Percentiles rank a stretch among this genome's conserved stretches.
phyloP scores from a whole-genome alignment of 2,329 filamentous ascomycete species.

The Chlorencoelia australis region DNA sequence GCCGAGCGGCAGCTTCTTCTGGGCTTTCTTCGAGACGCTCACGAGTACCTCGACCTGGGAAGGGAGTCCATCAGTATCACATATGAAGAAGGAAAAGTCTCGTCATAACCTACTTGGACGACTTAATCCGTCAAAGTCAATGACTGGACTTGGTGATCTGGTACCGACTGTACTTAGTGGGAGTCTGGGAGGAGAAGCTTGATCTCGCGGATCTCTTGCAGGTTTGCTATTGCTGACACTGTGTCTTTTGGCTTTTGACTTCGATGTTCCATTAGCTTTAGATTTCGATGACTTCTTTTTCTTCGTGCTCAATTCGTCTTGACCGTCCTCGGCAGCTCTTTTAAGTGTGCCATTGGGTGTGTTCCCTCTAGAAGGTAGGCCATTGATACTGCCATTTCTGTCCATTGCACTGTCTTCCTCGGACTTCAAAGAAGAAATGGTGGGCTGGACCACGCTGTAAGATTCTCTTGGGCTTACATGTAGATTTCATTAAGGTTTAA shows the following conservation, averaged over 20 bases:
- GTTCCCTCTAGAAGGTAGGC: too few relatives aligned
- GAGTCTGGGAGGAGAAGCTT: constrained; percentile 24
- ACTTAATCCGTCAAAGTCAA: constrained; percentile 53
- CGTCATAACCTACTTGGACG: constrained; percentile 38
- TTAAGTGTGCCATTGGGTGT: constrained; percentile 4
- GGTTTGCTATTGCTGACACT: constrained; percentile 51
- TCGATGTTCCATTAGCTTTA: constrained; percentile 15
- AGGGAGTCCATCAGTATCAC: background rate
- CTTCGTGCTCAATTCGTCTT: constrained; percentile 10
- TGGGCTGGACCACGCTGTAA: constrained; percentile 19
- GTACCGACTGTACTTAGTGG: constrained; percentile 20
- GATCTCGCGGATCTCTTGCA: constrained; percentile 49
- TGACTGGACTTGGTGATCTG: constrained; percentile 44
- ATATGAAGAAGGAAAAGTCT: background rate
- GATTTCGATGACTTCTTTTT: constrained; percentile 18
- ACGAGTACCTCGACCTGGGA: constrained; percentile 51
- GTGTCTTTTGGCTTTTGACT: constrained; percentile 34
- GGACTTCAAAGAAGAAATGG: constrained; percentile 6
- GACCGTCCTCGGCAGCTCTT: background rate
- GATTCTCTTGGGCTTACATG: too few relatives aligned
- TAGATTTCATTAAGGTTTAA: too few relatives aligned
- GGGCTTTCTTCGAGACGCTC: constrained; percentile 47
- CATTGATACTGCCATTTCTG: background rate
- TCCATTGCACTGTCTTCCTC: constrained; percentile 1
- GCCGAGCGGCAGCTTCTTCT: constrained; percentile 39